phyloP scores from a whole-genome alignment of 495 filamentous ascomycete genomes.

The Aspergillus funiculosus region DNA sequence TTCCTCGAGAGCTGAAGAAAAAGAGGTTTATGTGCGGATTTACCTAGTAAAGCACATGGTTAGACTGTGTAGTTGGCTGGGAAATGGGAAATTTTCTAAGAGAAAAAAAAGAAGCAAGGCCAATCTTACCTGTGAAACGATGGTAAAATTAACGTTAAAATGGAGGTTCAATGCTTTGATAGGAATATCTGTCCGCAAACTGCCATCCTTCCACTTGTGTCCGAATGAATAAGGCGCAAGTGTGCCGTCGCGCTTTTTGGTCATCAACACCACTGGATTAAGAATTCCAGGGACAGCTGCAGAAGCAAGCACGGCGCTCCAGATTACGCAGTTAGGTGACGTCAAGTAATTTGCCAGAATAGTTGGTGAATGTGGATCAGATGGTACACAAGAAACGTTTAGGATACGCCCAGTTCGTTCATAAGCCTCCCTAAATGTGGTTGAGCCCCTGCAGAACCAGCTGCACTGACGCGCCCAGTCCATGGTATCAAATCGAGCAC shows the following conservation, averaged over 20 bases:
- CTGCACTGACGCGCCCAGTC: constrained; percentile 82
- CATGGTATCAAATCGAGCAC: constrained; percentile 86
- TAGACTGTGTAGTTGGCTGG: not conserved
- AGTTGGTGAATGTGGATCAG: constrained; percentile 87
- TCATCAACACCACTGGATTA: constrained; percentile 95
- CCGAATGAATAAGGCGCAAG: constrained; percentile 86
- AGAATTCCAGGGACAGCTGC: constrained; percentile 94
- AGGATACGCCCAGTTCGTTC: constrained; percentile 88
- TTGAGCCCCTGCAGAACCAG: constrained; percentile 85
- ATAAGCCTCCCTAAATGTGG: constrained; percentile 93
- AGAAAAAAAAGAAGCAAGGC: not conserved
- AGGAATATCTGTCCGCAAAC: constrained; percentile 88
- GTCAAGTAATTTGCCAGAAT: constrained; percentile 93
- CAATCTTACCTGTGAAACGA: constrained; percentile 69
- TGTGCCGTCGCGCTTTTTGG: constrained; percentile 70
- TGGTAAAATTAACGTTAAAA: constrained; percentile 96
- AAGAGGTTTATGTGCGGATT: constrained; percentile 98
- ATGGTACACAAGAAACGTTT: constrained; percentile 95
- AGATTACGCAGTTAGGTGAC: constrained; percentile 92
- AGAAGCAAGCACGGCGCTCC: constrained; percentile 92
- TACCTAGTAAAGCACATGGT: constrained; percentile 41
- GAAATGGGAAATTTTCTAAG: not conserved
- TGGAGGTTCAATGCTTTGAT: constrained; percentile 88
- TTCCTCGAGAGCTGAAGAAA: constrained; percentile 91
- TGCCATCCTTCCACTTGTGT: constrained; percentile 98